phyloP scores from a whole-genome alignment of 2,329 filamentous ascomycete species.

The Colletotrichum cuscutae region DNA sequence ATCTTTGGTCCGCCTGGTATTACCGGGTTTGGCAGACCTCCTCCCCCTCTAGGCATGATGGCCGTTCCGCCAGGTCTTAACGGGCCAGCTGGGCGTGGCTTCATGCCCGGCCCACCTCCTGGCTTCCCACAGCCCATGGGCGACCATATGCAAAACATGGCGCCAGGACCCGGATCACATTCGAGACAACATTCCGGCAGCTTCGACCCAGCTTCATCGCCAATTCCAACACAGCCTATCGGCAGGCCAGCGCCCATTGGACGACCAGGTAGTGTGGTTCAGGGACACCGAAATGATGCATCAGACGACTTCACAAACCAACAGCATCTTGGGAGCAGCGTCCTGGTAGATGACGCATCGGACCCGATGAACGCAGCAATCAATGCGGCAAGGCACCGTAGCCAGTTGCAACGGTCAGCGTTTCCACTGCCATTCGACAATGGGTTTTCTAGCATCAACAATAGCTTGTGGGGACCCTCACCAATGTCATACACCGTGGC shows the following conservation, averaged over 20 bases:
- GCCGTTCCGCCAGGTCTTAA: constrained; percentile 63
- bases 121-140: constrained; percentile 60
- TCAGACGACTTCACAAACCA: constrained; percentile 79
- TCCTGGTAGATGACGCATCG: constrained; percentile 81
- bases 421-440: constrained; percentile 56
- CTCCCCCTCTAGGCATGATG: constrained; percentile 52
- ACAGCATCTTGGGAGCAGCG: constrained; percentile 91
- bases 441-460: constrained; percentile 48
- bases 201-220: constrained; percentile 64
- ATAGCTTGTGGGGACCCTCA: constrained; percentile 54
- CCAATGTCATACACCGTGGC: constrained; percentile 50
- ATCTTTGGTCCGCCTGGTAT: constrained; percentile 53
- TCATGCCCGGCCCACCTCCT: constrained; percentile 58
- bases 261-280: constrained; percentile 79
- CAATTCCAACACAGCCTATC: constrained; percentile 75
- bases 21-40: constrained; percentile 52
- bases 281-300: constrained; percentile 60
- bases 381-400: constrained; percentile 50
- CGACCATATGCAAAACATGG: constrained; percentile 52
- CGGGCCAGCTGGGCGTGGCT: constrained; percentile 53
- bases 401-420: constrained; percentile 59
- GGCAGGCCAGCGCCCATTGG: constrained; percentile 88
- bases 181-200: constrained; percentile 80
- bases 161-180: constrained; percentile 65
- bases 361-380: constrained; percentile 53